Base-by-base conservation (phyloP, 805 yeast species). In the Starmerella bacillaris region DNA sequence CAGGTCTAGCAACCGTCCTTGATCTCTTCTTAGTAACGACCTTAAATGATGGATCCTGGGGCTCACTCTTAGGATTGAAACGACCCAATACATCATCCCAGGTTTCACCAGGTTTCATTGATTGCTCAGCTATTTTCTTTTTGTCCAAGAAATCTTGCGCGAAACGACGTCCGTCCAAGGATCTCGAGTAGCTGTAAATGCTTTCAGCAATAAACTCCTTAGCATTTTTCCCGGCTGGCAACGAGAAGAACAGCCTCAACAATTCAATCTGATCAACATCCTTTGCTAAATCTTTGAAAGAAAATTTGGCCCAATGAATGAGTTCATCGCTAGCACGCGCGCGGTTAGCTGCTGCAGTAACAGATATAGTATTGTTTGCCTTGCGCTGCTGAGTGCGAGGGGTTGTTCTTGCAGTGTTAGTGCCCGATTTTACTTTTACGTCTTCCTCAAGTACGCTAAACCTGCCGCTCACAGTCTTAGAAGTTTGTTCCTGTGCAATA, bases 141-240 rank as follows among this genome's bases (percentile, higher is more conserved):
- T 78, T 72, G 57, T 74, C 77, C 51, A 76, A 63, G 54, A 89
- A 89, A 51, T 89, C 98, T 37, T 67, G 69, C 0, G 98, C 94
- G 61, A 84, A 86, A 45, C 93, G 67, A 52, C 94, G 73, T 18
- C 96, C 96, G 54, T 89, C 94, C 78, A 86, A 74, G 1, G 84
- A 76, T 3, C 84, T 68, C 5, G 51, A 45, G 41, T 46, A 47
- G 27, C 92, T 77, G 59, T 82, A 83, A 39, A 86, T 72, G 9
- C 94, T 80, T 51, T 86, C 98, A 2, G 93, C 76, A 51, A 86
- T 83, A 53, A 86, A 78, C 53, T 75, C 93, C 33, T 67, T 63
- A 0, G 92, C 71, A 46, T 82, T 94, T 5, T 64, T 47, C 27
- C 73, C 69, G n/a, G 67, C 57, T 24, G 95, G 94, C 42, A 86